Conservation (phyloP, 352 stramenopile genomes). For the Saprolegnia diclina region DNA sequence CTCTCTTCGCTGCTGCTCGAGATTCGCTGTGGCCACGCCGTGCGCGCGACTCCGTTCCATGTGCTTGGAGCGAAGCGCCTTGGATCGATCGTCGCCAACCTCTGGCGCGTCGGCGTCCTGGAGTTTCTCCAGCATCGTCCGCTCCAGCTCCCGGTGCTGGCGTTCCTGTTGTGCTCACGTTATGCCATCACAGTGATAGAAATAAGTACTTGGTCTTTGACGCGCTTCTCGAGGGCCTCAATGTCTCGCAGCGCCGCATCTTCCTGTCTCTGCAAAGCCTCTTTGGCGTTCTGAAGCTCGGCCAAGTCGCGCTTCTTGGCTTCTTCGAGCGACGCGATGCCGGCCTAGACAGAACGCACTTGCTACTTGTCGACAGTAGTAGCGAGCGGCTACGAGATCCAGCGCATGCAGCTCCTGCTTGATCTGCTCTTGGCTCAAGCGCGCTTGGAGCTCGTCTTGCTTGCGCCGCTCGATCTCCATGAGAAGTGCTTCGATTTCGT, state of each 20-base stretch:
- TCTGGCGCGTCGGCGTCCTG: background rate
- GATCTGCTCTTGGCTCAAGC: slow-evolving; percentile 13
- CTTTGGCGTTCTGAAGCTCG: slow-evolving; percentile 16
- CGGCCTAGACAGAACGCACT: background rate
- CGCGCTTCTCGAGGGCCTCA: slow-evolving; percentile 19
- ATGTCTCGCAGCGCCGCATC: slow-evolving; percentile 15
- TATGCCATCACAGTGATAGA: background rate
- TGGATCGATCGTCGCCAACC: background rate
- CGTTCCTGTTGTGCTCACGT: background rate
- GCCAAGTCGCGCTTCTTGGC: slow-evolving; percentile 16
- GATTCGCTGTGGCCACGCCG: background rate
- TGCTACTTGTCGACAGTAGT: background rate
- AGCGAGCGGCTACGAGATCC: background rate
- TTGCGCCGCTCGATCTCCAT: slow-evolving; percentile 19
- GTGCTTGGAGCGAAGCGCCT: background rate
- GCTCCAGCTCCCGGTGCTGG: slow-evolving; percentile 6
- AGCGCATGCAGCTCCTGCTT: slow-evolving; percentile 14
- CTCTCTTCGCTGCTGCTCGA: slow-evolving; percentile 10
- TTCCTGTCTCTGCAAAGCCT: slow-evolving; percentile 3
- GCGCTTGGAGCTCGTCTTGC: slow-evolving; percentile 20
- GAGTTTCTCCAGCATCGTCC: background rate
- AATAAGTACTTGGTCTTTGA: slow-evolving; percentile 13
- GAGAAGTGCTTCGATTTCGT: slow-evolving; percentile 12
- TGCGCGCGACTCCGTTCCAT: slow-evolving; percentile 15
- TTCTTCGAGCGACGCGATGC: slow-evolving; percentile 19